Conservation (phyloP, 306 rosid genomes). For the Trichosanthes cucumerina region DNA sequence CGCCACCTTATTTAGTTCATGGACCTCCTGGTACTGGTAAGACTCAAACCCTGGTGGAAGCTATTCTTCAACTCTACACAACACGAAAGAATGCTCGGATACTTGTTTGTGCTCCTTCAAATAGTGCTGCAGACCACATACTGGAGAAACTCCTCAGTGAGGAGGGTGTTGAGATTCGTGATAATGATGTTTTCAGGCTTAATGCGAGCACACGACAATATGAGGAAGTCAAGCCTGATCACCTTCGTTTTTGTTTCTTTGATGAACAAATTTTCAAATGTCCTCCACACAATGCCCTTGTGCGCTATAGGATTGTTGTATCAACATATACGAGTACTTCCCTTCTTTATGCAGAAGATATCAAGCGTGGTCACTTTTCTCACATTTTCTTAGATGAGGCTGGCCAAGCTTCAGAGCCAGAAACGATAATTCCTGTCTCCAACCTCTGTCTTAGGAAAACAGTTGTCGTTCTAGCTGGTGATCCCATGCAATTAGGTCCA, state of each 20-base stretch:
- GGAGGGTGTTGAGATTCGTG: slow-evolving; percentile 24
- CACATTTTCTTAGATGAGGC: slow-evolving; percentile 96
- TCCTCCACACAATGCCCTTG: slow-evolving; percentile 48
- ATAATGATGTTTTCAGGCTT: slow-evolving; percentile 66
- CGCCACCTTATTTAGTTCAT: slow-evolving; percentile 71
- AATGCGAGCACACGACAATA: slow-evolving; percentile 56
- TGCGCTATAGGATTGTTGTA: slow-evolving; percentile 48
- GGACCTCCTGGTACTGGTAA: slow-evolving; percentile 98
- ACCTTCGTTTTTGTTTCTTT: slow-evolving; percentile 51
- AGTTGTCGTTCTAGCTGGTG: slow-evolving; percentile 92
- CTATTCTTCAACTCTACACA: slow-evolving; percentile 64
- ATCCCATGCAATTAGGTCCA: slow-evolving; percentile 92
- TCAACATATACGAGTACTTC: slow-evolving; percentile 75
- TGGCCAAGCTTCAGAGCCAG: slow-evolving; percentile 98
- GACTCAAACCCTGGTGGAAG: slow-evolving; percentile 67
- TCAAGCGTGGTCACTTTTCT: slow-evolving; percentile 66
- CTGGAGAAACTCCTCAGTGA: slow-evolving; percentile 52
- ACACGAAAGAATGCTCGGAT: slow-evolving; percentile 34
- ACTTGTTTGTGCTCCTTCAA: slow-evolving; percentile 85
- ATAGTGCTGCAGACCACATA: slow-evolving; percentile 76
- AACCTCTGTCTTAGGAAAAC: slow-evolving; percentile 49
- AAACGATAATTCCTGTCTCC: slow-evolving; percentile 70
- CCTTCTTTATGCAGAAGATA: slow-evolving; percentile 57
- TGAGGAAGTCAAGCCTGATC: slow-evolving; percentile 58
- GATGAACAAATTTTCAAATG: slow-evolving; percentile 52